Conservation (phyloP, 805 yeast genomes). For the Wickerhamiella siamensis region DNA sequence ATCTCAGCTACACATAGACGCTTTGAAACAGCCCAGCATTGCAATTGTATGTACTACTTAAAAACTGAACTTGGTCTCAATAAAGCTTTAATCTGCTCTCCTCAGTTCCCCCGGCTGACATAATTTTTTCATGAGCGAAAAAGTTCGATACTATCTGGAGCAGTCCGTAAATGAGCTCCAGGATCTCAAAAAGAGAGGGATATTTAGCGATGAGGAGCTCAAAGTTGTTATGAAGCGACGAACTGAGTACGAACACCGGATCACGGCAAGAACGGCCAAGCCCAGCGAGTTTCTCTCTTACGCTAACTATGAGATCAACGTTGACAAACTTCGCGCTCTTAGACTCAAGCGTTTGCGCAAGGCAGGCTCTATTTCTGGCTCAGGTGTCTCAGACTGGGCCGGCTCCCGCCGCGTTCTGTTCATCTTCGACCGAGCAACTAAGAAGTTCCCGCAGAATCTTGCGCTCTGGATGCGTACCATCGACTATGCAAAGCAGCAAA, state of each 20-base stretch:
- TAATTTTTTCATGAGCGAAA: constrained; percentile 32
- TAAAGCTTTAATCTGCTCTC: no score
- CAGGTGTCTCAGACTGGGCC: constrained; percentile 69
- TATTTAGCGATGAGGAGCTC: constrained; percentile 73
- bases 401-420: constrained; percentile 67
- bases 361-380: constrained; percentile 17
- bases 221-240: constrained; percentile 78
- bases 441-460: constrained; percentile 63
- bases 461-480: constrained; percentile 69
- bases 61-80: no score
- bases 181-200: constrained; percentile 65
- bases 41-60: no score
- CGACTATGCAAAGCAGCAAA: constrained; percentile 31
- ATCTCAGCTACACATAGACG: no score
- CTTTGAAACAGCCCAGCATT: no score
- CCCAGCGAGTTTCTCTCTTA: constrained; percentile 67
- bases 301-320: constrained; percentile 61
- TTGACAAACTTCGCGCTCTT: constrained; percentile 65
- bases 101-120: no score
- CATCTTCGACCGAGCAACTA: constrained; percentile 69
- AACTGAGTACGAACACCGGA: constrained; percentile 88
- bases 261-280: constrained; percentile 68
- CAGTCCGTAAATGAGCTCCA: constrained; percentile 83
- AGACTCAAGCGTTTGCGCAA: constrained; percentile 45
- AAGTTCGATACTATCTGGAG: constrained; percentile 42